Evolutionary conservation across 2,329 filamentous ascomycete genomes (phyloP).

Genomic region (Phymatotrichopsis omnivora): DNA sequence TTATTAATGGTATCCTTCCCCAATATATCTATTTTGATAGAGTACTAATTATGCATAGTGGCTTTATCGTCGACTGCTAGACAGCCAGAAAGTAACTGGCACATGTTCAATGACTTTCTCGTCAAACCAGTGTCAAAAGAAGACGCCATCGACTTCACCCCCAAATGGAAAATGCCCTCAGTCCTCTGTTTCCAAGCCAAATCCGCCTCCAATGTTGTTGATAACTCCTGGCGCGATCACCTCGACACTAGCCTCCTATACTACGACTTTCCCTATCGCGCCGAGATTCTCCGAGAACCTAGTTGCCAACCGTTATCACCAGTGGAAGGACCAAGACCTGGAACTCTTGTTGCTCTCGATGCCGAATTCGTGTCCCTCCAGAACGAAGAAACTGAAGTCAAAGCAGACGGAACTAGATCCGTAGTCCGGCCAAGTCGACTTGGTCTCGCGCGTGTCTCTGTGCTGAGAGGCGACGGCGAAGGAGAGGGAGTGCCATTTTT

Average conservation of each 20-base stretch:
- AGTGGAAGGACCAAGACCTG: conserved; percentile 55
- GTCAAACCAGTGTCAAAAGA: conserved; percentile 69
- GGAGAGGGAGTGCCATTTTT: conserved; percentile 81
- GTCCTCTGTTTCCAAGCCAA: conserved; percentile 81
- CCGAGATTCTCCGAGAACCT: conserved; percentile 28
- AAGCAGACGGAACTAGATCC: conserved; percentile 82
- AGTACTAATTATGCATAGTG: conserved; percentile 39
- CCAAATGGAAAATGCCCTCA: conserved; percentile 84
- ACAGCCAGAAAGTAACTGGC: conserved; percentile 64
- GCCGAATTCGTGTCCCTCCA: conserved; percentile 93
- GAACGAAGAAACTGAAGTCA: conserved; percentile 90
- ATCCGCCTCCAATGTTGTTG: conserved; percentile 67
- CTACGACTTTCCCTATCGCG: conserved; percentile 42
- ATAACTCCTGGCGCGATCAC: conserved; percentile 73
- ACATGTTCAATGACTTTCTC: conserved; percentile 94
- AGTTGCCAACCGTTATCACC: conserved; percentile 10
- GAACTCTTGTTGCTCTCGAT: conserved; percentile 77
- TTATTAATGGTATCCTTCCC: conserved; percentile 61
- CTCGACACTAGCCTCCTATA: conserved; percentile 81
- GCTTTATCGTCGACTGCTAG: conserved; percentile 53
- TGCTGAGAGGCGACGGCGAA: conserved; percentile 68
- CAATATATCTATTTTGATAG: not conserved
- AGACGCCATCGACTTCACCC: conserved; percentile 81
- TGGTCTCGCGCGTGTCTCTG: conserved; percentile 84
- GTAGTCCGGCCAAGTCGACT: conserved; percentile 86